Conservation (phyloP, 192 early-diverging fungal species). For the Rhizophagus sp. region DNA sequence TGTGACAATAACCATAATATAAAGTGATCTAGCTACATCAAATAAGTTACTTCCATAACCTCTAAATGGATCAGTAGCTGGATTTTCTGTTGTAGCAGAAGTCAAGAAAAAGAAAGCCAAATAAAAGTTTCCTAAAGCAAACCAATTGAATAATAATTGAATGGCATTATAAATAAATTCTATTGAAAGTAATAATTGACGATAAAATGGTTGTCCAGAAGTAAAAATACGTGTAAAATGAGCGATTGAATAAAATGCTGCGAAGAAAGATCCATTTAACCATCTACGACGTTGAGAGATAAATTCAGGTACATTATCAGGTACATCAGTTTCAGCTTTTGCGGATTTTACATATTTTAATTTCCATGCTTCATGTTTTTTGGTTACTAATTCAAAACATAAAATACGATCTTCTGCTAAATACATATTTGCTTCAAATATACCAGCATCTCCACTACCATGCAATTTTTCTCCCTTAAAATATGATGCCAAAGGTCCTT, state of each 20-base stretch:
- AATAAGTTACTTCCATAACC: slow-evolving; percentile 62
- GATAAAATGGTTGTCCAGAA: slow-evolving; percentile 66
- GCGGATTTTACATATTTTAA: slow-evolving; percentile 87
- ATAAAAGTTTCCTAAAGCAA: slow-evolving; percentile 80
- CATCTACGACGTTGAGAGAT: slow-evolving; percentile 93
- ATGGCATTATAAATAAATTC: slow-evolving; percentile 82
- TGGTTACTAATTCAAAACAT: slow-evolving; percentile 92
- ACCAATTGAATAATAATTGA: slow-evolving; percentile 85
- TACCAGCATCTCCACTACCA: slow-evolving; percentile 50
- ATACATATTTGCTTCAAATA: slow-evolving; percentile 94
- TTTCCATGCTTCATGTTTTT: slow-evolving; percentile 74
- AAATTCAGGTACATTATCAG: slow-evolving; percentile 83
- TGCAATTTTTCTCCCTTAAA: slow-evolving; percentile 92
- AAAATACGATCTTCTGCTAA: slow-evolving; percentile 91
- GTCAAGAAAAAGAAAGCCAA: slow-evolving; percentile 80
- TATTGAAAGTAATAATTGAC: slow-evolving; percentile 65
- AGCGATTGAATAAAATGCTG: slow-evolving; percentile 74
- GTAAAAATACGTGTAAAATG: slow-evolving; percentile 73
- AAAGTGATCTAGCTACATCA: slow-evolving; percentile 69
- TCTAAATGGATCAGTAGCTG: slow-evolving; percentile 58
- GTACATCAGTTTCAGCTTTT: slow-evolving; percentile 93
- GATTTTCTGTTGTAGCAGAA: slow-evolving; percentile 42
- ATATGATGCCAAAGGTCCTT: slow-evolving; percentile 76
- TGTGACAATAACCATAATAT: slow-evolving; percentile 74
- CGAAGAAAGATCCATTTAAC: slow-evolving; percentile 93